Base-by-base conservation (phyloP, 768 basidiomycete genomes). In the Tulasnella sp. region DNA sequence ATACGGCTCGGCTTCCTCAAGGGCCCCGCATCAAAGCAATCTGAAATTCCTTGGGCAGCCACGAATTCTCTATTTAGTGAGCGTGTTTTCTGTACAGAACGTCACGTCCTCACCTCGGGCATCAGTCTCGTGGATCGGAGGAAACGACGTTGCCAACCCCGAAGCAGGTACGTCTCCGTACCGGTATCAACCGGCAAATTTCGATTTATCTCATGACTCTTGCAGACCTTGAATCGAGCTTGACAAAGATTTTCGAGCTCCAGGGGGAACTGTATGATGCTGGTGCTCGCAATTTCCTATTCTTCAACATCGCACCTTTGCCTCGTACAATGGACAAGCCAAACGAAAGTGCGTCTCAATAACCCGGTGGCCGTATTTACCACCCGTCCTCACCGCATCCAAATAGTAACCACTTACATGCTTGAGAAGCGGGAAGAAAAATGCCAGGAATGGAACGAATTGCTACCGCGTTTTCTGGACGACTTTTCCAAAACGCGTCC, bases 121-220 rank as follows among this genome's bases (percentile, higher is more conserved):
- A 23, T 40, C 55, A 82, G 80, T 79, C 4, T 79, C 77, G 2
- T 82, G 79, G 77, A 69, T 81, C 49, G 81, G 82, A 2, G 82
- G 82, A 54, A 83, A 83, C 57, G 81, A 82, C 67, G 75, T 62
- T 2, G 62, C 50, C 15, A n/a, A 43, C 41, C 37, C 19, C 4
- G 14, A 40, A 17, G 31, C 25, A 7, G 34, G 41, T 41, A 12
- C 14, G 39, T 31, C 5, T 19, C 23, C 17, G 8, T 31, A 8
- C 15, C 41, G 6, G 6, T 27, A 19, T 19, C 21, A 9, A 34
- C 9, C 1, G n/a, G 21, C 2, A 12, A 9, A 11, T n/a, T 35
- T 32, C 36, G 36, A n/a, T 39, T 21, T 8, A 46, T n/a, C 1
- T 34, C 31, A 14, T 8, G 5, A 31, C 2, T 19, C 25, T 40